phyloP scores from a whole-genome alignment of 441 rosid genomes.

The Rhodomyrtus psidioides region DNA sequence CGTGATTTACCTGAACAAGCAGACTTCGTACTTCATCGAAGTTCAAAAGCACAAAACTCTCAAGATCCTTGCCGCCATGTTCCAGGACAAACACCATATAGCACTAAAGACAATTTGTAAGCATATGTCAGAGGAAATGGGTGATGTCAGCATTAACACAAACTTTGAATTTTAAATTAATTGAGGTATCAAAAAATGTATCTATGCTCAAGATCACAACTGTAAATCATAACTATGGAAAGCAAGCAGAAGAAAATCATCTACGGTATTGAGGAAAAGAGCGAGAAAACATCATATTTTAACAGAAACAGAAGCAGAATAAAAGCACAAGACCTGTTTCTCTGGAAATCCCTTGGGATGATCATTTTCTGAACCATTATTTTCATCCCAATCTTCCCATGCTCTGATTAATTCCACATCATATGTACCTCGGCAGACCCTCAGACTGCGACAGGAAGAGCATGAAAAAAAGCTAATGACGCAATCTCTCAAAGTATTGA shows the following conservation, averaged over 20 bases:
- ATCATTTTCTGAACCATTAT: conserved; percentile 80
- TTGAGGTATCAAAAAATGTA: background rate
- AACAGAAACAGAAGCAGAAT: background rate
- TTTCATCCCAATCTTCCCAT: conserved; percentile 96
- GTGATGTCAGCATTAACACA: background rate
- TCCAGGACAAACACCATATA: conserved; percentile 78
- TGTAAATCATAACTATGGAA: background rate
- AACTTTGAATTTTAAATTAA: background rate
- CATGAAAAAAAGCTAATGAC: background rate
- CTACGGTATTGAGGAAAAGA: background rate
- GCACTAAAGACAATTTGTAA: conserved; percentile 41
- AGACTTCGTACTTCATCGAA: conserved; percentile 80
- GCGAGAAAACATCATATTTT: background rate
- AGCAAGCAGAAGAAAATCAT: background rate
- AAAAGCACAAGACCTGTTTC: conserved; percentile 53
- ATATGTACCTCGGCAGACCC: conserved; percentile 84
- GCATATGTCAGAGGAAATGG: background rate
- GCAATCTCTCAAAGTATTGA: background rate
- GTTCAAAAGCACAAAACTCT: conserved; percentile 73
- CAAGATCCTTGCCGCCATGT: conserved; percentile 98
- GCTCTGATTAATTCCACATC: conserved; percentile 59
- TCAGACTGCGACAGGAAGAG: conserved; percentile 36
- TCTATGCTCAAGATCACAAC: background rate
- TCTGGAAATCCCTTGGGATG: conserved; percentile 76
- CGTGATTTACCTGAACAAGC: conserved; percentile 56